These are phyloP conservation scores for Poronia punctata DNA, from an alignment of 495 filamentous ascomycete species.

Conservation along the genomic window DNA sequence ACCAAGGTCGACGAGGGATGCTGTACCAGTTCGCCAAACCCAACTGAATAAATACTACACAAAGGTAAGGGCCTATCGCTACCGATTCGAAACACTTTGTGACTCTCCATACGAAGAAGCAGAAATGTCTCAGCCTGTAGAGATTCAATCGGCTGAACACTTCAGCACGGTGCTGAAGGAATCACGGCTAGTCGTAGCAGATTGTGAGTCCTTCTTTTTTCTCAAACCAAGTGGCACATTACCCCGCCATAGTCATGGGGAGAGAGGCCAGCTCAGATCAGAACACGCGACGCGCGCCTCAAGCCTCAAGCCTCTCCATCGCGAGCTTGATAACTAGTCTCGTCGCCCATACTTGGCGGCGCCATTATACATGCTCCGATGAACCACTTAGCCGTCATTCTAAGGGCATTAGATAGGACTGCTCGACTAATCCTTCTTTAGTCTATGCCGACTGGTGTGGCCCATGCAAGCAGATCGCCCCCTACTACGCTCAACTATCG, in stretches of 20 bases:
- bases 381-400: too few species aligned
- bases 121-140: conserved; percentile 56
- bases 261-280: not conserved
- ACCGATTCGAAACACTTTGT: too few species aligned
- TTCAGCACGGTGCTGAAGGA: conserved; percentile 60
- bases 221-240: conserved; percentile 2
- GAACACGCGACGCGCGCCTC: conserved; percentile 3
- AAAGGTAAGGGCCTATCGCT: too few species aligned
- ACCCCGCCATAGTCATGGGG: conserved; percentile 17
- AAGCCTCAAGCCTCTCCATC: not conserved
- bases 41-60: too few species aligned
- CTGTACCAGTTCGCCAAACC: too few species aligned
- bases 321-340: too few species aligned
- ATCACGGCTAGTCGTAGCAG: conserved; percentile 69
- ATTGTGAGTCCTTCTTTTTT: conserved; percentile 59
- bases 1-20: too few species aligned
- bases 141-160: conserved; percentile 64
- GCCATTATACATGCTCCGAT: too few species aligned
- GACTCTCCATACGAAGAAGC: too few species aligned
- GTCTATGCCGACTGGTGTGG: conserved; percentile 86
- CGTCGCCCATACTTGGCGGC: conserved; percentile 3
- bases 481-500: conserved; percentile 74
- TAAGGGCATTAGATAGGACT: too few species aligned
- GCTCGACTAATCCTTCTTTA: too few species aligned
- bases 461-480: conserved; percentile 80